Evolutionary conservation across 2,329 filamentous ascomycete species (phyloP).

Genomic region (Apiospora hydei): DNA sequence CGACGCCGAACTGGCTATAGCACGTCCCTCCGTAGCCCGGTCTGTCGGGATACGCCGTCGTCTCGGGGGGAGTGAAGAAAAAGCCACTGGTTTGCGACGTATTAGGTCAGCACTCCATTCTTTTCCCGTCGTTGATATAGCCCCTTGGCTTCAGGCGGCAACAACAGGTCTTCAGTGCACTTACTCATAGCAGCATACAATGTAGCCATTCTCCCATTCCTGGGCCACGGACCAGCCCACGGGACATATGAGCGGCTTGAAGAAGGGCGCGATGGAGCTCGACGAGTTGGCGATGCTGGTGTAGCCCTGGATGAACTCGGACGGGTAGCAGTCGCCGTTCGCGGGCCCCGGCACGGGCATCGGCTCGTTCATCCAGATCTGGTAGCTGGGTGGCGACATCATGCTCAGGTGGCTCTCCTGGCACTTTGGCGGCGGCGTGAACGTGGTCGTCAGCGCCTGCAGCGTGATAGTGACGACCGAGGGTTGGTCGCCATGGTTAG

Average conservation of each 20-base stretch:
- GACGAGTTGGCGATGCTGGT: slow-evolving; percentile 29
- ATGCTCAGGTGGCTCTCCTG: slow-evolving; percentile 31
- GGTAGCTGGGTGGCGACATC: slow-evolving; percentile 31
- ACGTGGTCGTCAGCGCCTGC: slow-evolving; percentile 7
- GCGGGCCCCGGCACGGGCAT: slow-evolving; percentile 31
- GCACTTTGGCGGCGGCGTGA: slow-evolving; percentile 21
- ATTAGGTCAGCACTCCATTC: neutral
- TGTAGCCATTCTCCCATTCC: slow-evolving; percentile 28
- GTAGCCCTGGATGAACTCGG: slow-evolving; percentile 34
- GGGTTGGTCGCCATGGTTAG: neutral
- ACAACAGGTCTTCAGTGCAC: slow-evolving; percentile 3
- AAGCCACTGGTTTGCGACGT: neutral
- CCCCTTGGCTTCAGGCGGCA: neutral
- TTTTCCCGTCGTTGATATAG: no score
- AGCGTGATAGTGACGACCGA: slow-evolving; percentile 7
- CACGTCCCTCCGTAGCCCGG: slow-evolving; percentile 37
- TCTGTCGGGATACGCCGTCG: slow-evolving; percentile 30
- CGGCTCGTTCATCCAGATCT: slow-evolving; percentile 37
- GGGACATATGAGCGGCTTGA: slow-evolving; percentile 36
- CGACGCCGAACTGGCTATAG: slow-evolving; percentile 31
- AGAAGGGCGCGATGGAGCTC: slow-evolving; percentile 33
- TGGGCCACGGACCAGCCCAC: slow-evolving; percentile 29
- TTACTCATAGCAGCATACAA: slow-evolving; percentile 35
- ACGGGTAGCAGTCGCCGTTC: slow-evolving; percentile 33
- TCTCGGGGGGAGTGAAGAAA: slow-evolving; percentile 20